Base-by-base conservation (phyloP, 1,139 yeast genomes). In the Geotrichum aggregatum region DNA sequence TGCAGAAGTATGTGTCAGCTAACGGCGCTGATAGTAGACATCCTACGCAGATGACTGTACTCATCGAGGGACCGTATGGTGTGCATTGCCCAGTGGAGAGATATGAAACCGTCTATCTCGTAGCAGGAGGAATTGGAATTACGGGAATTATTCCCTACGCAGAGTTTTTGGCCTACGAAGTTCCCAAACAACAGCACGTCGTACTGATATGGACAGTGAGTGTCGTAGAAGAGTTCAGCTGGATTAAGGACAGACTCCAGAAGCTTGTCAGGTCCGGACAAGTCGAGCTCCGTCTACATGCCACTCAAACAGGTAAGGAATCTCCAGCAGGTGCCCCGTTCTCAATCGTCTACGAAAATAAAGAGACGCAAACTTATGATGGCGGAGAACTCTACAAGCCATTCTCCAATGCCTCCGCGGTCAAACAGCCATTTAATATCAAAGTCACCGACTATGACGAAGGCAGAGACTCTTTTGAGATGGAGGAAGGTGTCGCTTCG, bases 101-200 rank as follows among this genome's bases (percentile, higher is more conserved):
- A 52, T 84, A 77, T 63, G 82, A 80, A 49, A 77, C 76, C 50
- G 70, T 76, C 2, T 65, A 83, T 18, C 71, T 84, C 46, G 61
- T 84, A 50, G 81, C 84, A 1, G 86, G 89, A 56, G 92, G 92
- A 47, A 83, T 83, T 55, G 95, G 95, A 59, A 75, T 87, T 58
- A 85, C 95, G 1, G 84, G 85, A 0, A 66, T 68, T 2, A 53
- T 73, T 54, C 69, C 71, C 0, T 71, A 71, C 54, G 66, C 66
- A 2, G 70, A 66, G 48, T 61, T 60, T 49, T 56, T 55, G 52
- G 14, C 42, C 35, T 61, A 57, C 8, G 48, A 54, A 24, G 52
- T 50, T 8, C 31, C 56, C 51, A 50, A 55, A 49, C 46, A 59
- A 52, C 47, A 44, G 50, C 43, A 52, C 49, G 57, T 65, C n/a